Evolutionary conservation across 495 filamentous ascomycete genomes (phyloP), one percentile per base, ranked within the genome.

Genomic region (Apiosordaria backusii): DNA sequence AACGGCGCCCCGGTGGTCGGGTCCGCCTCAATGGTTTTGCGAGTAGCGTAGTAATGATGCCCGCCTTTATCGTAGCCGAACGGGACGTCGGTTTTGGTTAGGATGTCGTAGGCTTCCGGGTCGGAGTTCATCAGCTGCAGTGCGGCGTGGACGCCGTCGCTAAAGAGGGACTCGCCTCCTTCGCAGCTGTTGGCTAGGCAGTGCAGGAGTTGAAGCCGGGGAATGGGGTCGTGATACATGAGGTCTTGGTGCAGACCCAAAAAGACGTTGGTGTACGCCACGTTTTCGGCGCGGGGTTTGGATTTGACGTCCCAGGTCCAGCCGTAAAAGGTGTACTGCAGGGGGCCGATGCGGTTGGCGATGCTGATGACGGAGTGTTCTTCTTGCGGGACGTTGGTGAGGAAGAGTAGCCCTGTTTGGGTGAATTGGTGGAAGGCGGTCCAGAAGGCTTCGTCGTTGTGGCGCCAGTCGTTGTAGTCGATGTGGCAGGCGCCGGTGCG

Each of bases 201-300:
- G 75, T 97, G 94, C 4, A 98, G 83, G 19, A 97, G 79, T 77
- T 98, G 94, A 64, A 92, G 83, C 21, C 87, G 85, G 0, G 94
- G 94, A 9, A 91, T 86, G 24, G 90, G 85, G 16, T 83, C 78
- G 81, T 94, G 89, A 80, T 98, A 98, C 73, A 96, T 83, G 26
- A 97, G 84, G 71, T 98, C 94, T 89, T 96, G 94, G 76, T 98
- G 94, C 50, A 95, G 86, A 19, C 89, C 90, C 1, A 97, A 86
- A 69, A 86, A 86, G 54, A 87, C 80, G 72, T 80, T 86, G 4
- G 93, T 97, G 78, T 98, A 97, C 16, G 94, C 94, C 7, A 98
- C 88, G 70, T 98, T 98, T 74, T 91, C 92, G 52, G 92, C 90
- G 55, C 88, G 68, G 2, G 89, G 86, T 35, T 92, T 87, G 9